Conservation (phyloP, 2,329 filamentous ascomycete genomes). For the Aspergillus felis region DNA sequence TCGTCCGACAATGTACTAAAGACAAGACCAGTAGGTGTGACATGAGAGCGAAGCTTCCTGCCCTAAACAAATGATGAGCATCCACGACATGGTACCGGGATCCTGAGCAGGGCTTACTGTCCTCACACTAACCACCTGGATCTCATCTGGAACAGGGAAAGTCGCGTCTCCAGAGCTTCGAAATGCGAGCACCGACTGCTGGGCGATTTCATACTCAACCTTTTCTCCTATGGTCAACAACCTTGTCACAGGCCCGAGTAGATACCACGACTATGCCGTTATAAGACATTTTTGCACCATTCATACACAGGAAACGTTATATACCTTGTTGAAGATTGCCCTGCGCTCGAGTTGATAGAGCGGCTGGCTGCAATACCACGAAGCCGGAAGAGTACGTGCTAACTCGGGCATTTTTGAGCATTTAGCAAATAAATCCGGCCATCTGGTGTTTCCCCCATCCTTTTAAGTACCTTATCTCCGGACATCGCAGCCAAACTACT, state of each 20-base stretch:
- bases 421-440: not conserved
- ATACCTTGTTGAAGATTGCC: conserved; percentile 48
- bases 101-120: conserved; percentile 22
- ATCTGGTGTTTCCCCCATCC: not conserved
- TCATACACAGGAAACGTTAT: not conserved
- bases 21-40: conserved; percentile 52
- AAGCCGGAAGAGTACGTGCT: conserved; percentile 47
- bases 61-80: conserved; percentile 5
- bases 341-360: conserved; percentile 50
- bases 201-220: conserved; percentile 50
- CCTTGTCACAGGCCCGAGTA: conserved; percentile 50
- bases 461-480: not conserved
- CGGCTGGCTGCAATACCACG: conserved; percentile 49
- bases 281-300: not conserved
- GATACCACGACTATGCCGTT: conserved; percentile 46
- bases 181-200: conserved; percentile 40
- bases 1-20: conserved; percentile 50
- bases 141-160: conserved; percentile 30
- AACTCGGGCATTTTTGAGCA: conserved; percentile 29
- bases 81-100: not conserved
- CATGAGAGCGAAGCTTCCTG: conserved; percentile 29
- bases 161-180: conserved; percentile 29
- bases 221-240: conserved; percentile 41
- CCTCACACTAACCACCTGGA: conserved; percentile 36
- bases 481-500: not conserved